These are phyloP conservation scores for Neurospora tetraspora DNA, from an alignment of 495 filamentous ascomycete species.

Conservation along the genomic window DNA sequence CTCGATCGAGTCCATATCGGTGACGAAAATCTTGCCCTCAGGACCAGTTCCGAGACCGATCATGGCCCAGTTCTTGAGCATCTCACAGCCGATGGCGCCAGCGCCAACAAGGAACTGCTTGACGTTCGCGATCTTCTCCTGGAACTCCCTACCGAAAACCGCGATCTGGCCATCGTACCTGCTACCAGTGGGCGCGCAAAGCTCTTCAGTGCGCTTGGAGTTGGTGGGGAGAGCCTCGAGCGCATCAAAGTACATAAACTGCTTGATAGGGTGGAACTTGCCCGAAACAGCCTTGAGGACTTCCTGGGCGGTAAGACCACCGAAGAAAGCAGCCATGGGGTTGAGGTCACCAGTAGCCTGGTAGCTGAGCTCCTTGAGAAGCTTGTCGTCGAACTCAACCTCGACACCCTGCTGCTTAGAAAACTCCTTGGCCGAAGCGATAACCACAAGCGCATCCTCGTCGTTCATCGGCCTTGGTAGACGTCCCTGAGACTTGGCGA, in stretches of 20 bases:
- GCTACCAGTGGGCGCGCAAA: slow-evolving; percentile 69
- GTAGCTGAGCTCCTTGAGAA: slow-evolving; percentile 87
- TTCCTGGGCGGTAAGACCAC: slow-evolving; percentile 90
- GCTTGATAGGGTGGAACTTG: slow-evolving; percentile 87
- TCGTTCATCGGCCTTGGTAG: slow-evolving; percentile 76
- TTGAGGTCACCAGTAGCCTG: slow-evolving; percentile 90
- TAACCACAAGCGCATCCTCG: slow-evolving; percentile 67
- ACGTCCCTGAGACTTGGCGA: slow-evolving; percentile 59
- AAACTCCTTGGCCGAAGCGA: slow-evolving; percentile 61
- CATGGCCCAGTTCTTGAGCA: slow-evolving; percentile 99
- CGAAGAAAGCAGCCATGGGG: slow-evolving; percentile 91
- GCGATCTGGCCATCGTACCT: slow-evolving; percentile 97
- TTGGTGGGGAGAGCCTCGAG: slow-evolving; percentile 82
- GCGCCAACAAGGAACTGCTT: slow-evolving; percentile 93
- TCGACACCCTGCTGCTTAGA: slow-evolving; percentile 58
- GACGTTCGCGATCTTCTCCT: slow-evolving; percentile 82
- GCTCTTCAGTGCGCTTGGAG: slow-evolving; percentile 66
- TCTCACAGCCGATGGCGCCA: slow-evolving; percentile 97
- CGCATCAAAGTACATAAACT: slow-evolving; percentile 96
- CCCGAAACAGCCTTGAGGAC: slow-evolving; percentile 95
- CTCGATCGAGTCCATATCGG: slow-evolving; percentile 98
- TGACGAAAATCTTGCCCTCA: slow-evolving; percentile 79
- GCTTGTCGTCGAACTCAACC: slow-evolving; percentile 80
- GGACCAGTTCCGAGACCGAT: slow-evolving; percentile 87
- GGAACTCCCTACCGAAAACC: slow-evolving; percentile 88